These are phyloP conservation scores for Parietichytrium sp. DNA, from an alignment of 108 stramenopile genomes.

Conservation along the genomic window DNA sequence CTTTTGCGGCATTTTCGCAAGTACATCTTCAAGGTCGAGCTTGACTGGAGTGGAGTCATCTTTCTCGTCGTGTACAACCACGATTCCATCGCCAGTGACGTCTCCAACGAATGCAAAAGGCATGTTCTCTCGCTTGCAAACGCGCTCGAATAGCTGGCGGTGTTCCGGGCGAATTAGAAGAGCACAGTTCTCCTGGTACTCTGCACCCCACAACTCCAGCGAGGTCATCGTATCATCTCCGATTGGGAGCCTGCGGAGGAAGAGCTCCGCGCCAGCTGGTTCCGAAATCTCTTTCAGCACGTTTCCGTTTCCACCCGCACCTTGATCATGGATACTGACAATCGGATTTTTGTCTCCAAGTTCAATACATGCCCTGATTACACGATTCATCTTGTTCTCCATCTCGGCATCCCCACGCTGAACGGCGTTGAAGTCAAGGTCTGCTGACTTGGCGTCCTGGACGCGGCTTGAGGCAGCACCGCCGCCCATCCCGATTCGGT, in stretches of 20 bases:
- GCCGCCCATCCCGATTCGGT: conserved; percentile 97
- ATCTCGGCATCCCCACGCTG: conserved; percentile 99
- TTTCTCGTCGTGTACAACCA: conserved; percentile 83
- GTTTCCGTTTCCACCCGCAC: conserved; percentile 98
- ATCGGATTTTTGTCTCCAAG: conserved; percentile 92
- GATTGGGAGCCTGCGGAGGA: conserved; percentile 83
- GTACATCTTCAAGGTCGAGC: conserved; percentile 88
- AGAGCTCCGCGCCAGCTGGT: conserved; percentile 89
- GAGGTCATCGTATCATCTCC: conserved; percentile 93
- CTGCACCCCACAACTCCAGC: conserved; percentile 97
- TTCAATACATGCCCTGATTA: conserved; percentile 96
- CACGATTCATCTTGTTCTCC: conserved; percentile 94
- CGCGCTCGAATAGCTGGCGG: conserved; percentile 70
- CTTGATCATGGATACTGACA: conserved; percentile 94
- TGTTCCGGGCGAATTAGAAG: conserved; percentile 78
- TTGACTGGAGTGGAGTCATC: conserved; percentile 90
- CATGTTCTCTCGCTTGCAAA: conserved; percentile 91
- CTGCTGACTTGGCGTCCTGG: conserved; percentile 78
- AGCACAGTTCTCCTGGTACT: conserved; percentile 99
- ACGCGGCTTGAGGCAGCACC: conserved; percentile 89
- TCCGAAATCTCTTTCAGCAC: conserved; percentile 99
- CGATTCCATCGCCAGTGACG: conserved; percentile 85
- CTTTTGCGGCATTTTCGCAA: conserved; percentile 98
- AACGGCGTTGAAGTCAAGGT: conserved; percentile 96
- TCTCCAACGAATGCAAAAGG: conserved; percentile 80